Evolutionary conservation across 2,329 filamentous ascomycete species (phyloP), one percentile per base, ranked within the genome.

Genomic region (Fusarium pseudograminearum): DNA sequence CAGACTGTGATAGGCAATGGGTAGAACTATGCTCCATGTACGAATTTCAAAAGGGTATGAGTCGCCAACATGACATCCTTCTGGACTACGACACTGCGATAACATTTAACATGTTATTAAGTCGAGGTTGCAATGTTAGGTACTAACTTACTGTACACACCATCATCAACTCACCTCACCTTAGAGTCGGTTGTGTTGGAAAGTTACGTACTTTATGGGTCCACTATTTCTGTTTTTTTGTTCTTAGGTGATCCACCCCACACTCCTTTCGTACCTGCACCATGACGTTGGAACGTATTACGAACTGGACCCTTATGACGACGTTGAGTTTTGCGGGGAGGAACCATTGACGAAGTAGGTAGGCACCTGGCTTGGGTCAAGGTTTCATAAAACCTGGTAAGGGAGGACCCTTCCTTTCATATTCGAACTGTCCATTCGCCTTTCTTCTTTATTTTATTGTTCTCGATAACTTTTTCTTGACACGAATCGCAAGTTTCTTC

Each of bases 241-340:
- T n/a, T 14, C 4, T n/a, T 26, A 15, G 48, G 24, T 14, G 16
- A 10, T 20, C 24, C 34, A 20, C 59, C 18, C 42, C 55, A 46
- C 56, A 52, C 24, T n/a, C 15, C 45, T 40, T 22, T 15, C 50
- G 47, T 33, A 60, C 62, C 67, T 70, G 67, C 67, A 68, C 67
- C 47, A 70, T 70, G 67, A 70, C 67, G 67, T 70, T 42, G 33
- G 26, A 31, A 55, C 48, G 18, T 44, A 36, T 22, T 53, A 30
- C n/a, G 40, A 60, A 60, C 47, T 69, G 67, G 68, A 70, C 68
- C 68, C 68, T 48, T 68, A 70, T 70, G 68, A 70, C 67, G 67
- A 70, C 46, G 31, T 38, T 42, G 52, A 56, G 38, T 46, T 48
- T 59, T 60, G 62, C 55, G 61, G 61, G 59, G 52, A 34, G 33